Evolutionary conservation across 2,329 filamentous ascomycete genomes (phyloP), one percentile per base, ranked within the genome.

Genomic region (Botryosphaeria dothidea): DNA sequence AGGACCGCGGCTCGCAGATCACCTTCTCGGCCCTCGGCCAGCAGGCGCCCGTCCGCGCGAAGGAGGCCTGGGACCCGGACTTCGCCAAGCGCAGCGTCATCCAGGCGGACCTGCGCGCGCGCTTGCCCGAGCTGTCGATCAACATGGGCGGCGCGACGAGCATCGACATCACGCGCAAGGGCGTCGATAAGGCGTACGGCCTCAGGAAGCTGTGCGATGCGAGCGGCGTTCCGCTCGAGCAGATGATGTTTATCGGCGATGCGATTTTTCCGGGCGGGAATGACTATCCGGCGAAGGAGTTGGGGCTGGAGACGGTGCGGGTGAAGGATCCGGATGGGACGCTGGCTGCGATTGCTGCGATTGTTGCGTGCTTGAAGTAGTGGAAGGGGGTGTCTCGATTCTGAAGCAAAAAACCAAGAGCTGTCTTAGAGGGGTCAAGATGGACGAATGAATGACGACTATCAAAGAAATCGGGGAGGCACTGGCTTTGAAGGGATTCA

Each of bases 11-110:
- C 31, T 77, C 75, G 68, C 77, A 80, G 70, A 79, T 80, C 61
- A 80, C 78, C 13, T 79, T 80, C 68, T 79, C 78, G 1, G 78
- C 78, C 1, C 77, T 80, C 1, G 78, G 78, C 46, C 78, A 79
- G 68, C 66, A 78, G 66, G 77, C 78, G 6, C 77, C 78, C n/a
- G 69, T 77, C 8, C 41, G 48, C 6, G 74, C 68, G 13, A 80
- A 80, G 68, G 70, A 77, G 67, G 60, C 63, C 25, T 80, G 78
- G 78, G 78, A 80, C 58, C 75, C 77, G 1, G 72, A 79, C 62
- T 78, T 79, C 65, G 75, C 71, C 27, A 79, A 80, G 69, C 76
- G 78, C 38, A 75, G 74, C 58, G 70, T 78, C 36, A 78, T 80
- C 29, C 77, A 79, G 68, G 70, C 69, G 4, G 78, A 80, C 64